Evolutionary conservation across 2,329 filamentous ascomycete species (phyloP).

Genomic region (Claviceps purpurea): DNA sequence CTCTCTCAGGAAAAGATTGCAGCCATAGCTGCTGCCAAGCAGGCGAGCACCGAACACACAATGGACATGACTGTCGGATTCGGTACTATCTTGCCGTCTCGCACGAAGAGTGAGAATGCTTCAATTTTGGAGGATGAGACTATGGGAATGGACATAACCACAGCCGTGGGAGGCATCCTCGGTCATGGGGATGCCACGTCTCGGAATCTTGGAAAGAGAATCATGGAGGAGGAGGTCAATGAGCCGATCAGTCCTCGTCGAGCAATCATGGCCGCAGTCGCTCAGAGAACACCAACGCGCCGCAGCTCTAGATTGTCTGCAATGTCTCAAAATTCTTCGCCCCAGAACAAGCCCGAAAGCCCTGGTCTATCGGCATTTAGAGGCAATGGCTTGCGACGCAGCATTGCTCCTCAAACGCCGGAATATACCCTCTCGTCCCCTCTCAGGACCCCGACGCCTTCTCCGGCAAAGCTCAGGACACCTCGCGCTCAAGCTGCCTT

Average conservation of each 20-base stretch:
- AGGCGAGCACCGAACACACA: slow-evolving; percentile 17
- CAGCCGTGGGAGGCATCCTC: slow-evolving; percentile 49
- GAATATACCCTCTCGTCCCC: slow-evolving; percentile 8
- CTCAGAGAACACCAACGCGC: slow-evolving; percentile 11
- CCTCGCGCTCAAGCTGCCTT: slow-evolving; percentile 5
- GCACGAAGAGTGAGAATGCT: slow-evolving; percentile 19
- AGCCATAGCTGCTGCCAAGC: slow-evolving; percentile 14
- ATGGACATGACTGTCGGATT: slow-evolving; percentile 46
- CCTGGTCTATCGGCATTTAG: slow-evolving; percentile 41
- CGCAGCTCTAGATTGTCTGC: slow-evolving; percentile 7
- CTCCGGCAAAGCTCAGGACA: slow-evolving; percentile 13
- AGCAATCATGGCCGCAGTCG: slow-evolving; percentile 16
- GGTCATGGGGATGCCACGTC: slow-evolving; percentile 17
- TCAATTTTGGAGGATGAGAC: slow-evolving; percentile 20
- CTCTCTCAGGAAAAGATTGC: slow-evolving; percentile 21
- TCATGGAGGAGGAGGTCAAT: slow-evolving; percentile 46
- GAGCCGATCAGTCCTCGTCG: slow-evolving; percentile 31
- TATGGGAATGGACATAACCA: slow-evolving; percentile 56
- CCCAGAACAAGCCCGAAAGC: slow-evolving; percentile 29
- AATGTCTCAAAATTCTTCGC: slow-evolving; percentile 16
- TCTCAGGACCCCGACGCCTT: slow-evolving; percentile 11
- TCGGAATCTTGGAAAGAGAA: slow-evolving; percentile 32
- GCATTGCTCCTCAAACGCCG: slow-evolving; percentile 22
- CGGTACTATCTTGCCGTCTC: slow-evolving; percentile 35
- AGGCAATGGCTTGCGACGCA: slow-evolving; percentile 35